phyloP scores from a whole-genome alignment of 2,329 filamentous ascomycete genomes.

The Cercospora sp. region DNA sequence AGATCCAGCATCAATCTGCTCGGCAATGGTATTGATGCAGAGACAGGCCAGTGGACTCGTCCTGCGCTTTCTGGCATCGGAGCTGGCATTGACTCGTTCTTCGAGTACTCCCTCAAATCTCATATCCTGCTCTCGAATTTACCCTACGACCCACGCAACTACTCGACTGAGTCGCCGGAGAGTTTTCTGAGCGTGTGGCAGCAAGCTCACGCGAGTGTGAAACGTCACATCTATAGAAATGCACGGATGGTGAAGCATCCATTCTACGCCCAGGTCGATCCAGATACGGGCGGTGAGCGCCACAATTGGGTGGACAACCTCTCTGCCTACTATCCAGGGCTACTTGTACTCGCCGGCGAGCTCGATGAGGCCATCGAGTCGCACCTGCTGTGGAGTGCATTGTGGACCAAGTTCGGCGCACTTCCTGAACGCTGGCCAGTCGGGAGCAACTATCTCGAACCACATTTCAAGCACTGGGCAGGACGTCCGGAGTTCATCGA shows the following conservation, averaged over 20 bases:
- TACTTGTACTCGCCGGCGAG: constrained; percentile 82
- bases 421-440: constrained; percentile 80
- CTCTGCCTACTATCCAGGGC: constrained; percentile 90
- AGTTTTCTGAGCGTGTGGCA: constrained; percentile 83
- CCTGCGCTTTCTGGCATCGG: constrained; percentile 89
- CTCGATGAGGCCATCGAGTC: constrained; percentile 87
- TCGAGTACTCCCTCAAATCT: constrained; percentile 95
- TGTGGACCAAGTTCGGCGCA: constrained; percentile 94
- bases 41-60: constrained; percentile 80
- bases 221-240: constrained; percentile 79
- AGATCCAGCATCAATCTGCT: constrained; percentile 84
- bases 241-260: constrained; percentile 74
- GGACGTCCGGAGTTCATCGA: constrained; percentile 96
- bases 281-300: constrained; percentile 81
- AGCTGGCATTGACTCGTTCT: constrained; percentile 96
- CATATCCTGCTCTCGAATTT: constrained; percentile 83
- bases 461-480: constrained; percentile 89
- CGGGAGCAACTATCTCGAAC: constrained; percentile 75
- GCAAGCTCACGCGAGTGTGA: constrained; percentile 81
- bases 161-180: constrained; percentile 66
- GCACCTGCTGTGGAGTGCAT: constrained; percentile 84
- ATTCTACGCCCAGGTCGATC: constrained; percentile 88
- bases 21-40: constrained; percentile 88
- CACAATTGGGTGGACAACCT: constrained; percentile 96
- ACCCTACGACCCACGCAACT: constrained; percentile 51